Percentiles rank a stretch among this genome's conserved stretches.
phyloP scores from a whole-genome alignment of 768 basidiomycete species.

The Mycena epipterygia region DNA sequence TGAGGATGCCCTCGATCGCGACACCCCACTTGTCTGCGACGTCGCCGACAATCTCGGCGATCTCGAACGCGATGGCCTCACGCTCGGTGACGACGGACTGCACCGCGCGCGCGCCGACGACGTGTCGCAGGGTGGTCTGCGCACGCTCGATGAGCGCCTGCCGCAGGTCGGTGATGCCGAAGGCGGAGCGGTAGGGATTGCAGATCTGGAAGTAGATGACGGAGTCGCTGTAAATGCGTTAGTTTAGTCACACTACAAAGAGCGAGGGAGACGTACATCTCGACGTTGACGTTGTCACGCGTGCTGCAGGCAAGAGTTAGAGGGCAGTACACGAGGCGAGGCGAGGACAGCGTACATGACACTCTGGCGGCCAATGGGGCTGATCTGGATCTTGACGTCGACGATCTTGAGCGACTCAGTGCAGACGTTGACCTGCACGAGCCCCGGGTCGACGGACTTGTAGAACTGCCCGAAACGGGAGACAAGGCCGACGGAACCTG shows the following conservation, averaged over 20 bases:
- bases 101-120: slow-evolving; percentile 94
- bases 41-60: slow-evolving; percentile 95
- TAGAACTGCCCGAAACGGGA: slow-evolving; percentile 97
- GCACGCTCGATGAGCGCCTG: slow-evolving; percentile 88
- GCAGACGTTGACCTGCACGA: slow-evolving; percentile 95
- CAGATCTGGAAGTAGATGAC: slow-evolving; percentile 95
- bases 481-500: slow-evolving; percentile 92
- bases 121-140: slow-evolving; percentile 95
- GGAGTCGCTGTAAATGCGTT: slow-evolving; percentile 81
- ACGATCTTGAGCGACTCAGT: slow-evolving; percentile 89
- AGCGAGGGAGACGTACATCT: slow-evolving; percentile 74
- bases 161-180: slow-evolving; percentile 92
- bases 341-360: slow-evolving; percentile 69
- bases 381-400: slow-evolving; percentile 97
- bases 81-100: slow-evolving; percentile 97
- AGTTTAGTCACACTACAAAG: no score
- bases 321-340: neutral
- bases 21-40: slow-evolving; percentile 98
- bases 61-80: slow-evolving; percentile 96
- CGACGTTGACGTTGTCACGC: slow-evolving; percentile 95
- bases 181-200: slow-evolving; percentile 94
- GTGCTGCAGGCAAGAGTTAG: slow-evolving; percentile 61
- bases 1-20: slow-evolving; percentile 94
- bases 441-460: slow-evolving; percentile 94
- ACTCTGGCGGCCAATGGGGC: slow-evolving; percentile 85